Percentiles rank a stretch among this genome's conserved stretches.
Evolutionary conservation across 2,329 filamentous ascomycete genomes (phyloP).

Genomic region (Onygenales sp.): DNA sequence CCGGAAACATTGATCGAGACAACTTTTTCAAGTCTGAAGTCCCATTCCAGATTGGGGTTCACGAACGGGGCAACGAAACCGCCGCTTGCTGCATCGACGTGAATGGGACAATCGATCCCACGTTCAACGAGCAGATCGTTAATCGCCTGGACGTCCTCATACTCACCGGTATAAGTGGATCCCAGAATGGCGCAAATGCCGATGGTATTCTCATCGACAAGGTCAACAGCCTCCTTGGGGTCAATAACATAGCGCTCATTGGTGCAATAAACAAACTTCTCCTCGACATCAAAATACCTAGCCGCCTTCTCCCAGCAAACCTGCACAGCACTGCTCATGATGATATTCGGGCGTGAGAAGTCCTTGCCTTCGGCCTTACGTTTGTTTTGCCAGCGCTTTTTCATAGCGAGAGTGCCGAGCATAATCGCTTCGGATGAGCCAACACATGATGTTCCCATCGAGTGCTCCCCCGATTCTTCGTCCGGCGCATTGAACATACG

Average conservation of each 20-base stretch:
- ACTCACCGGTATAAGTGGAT: constrained; percentile 91
- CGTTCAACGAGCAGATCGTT: constrained; percentile 75
- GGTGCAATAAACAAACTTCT: constrained; percentile 64
- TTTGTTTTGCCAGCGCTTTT: constrained; percentile 85
- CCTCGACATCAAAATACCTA: constrained; percentile 86
- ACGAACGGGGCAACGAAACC: constrained; percentile 93
- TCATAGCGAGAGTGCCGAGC: constrained; percentile 66
- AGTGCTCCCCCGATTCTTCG: constrained; percentile 45
- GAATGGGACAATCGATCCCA: constrained; percentile 72
- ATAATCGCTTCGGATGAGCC: constrained; percentile 68
- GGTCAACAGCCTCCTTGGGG: constrained; percentile 50
- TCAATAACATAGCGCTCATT: constrained; percentile 54
- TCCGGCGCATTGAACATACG: constrained; percentile 74
- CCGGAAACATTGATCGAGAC: constrained; percentile 91
- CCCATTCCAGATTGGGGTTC: constrained; percentile 74
- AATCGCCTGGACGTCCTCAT: constrained; percentile 86
- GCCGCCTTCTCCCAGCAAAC: constrained; percentile 95
- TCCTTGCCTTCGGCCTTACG: constrained; percentile 76
- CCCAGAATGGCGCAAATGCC: constrained; percentile 88
- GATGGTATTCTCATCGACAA: constrained; percentile 65
- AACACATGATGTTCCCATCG: constrained; percentile 79
- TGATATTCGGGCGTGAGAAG: constrained; percentile 70
- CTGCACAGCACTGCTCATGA: constrained; percentile 95
- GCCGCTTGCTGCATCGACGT: constrained; percentile 86
- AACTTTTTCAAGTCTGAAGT: constrained; percentile 81